phyloP scores from a whole-genome alignment of 257 asterid species.

The Osmanthus fragrans region DNA sequence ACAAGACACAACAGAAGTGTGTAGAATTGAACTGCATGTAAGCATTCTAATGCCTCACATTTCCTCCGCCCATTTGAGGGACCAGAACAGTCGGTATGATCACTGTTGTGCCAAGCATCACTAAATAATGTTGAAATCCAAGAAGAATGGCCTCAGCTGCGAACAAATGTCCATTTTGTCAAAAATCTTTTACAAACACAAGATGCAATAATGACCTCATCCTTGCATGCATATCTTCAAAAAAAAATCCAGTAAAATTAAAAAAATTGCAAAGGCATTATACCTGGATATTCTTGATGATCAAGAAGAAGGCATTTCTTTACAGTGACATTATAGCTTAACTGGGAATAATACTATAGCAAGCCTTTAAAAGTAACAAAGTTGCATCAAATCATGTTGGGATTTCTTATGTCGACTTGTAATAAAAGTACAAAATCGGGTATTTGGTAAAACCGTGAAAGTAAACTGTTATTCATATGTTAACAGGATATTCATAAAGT shows the following conservation, averaged over 20 bases:
- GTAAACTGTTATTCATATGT: neutral
- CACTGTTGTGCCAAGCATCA: conserved; percentile 38
- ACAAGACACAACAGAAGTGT: neutral
- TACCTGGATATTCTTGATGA: neutral
- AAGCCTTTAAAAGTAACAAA: no score
- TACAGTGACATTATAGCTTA: neutral
- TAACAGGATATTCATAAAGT: neutral
- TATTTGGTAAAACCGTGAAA: neutral
- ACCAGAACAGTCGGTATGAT: conserved; percentile 35
- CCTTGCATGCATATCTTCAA: neutral
- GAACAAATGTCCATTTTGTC: neutral
- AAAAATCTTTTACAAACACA: neutral
- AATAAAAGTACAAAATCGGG: neutral
- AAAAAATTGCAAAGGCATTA: no score
- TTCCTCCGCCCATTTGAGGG: conserved; percentile 43
- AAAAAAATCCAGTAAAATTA: neutral
- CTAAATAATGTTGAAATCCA: conserved; percentile 40
- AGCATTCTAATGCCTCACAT: conserved; percentile 26
- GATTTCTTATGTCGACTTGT: neutral
- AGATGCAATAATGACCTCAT: neutral
- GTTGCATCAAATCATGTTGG: neutral
- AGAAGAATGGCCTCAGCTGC: conserved; percentile 44
- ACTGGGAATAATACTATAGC: neutral
- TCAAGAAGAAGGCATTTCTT: neutral
- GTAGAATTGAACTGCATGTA: neutral